Evolutionary conservation across 768 basidiomycete species (phyloP).

Genomic region (Serpula lacrymans): DNA sequence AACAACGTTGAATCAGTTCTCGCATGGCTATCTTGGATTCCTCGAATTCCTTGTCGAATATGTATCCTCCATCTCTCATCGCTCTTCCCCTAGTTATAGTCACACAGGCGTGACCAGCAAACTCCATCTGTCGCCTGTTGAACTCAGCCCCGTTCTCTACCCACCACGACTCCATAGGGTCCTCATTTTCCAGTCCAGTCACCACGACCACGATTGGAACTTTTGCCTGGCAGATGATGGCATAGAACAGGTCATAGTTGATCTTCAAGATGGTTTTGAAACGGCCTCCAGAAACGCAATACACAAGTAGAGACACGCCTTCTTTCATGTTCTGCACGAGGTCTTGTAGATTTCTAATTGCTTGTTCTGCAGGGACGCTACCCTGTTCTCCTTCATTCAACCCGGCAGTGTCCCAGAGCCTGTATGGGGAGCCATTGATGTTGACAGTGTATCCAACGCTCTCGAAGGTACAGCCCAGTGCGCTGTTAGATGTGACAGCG

Average conservation of each 20-base stretch:
- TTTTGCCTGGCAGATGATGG: constrained; percentile 35
- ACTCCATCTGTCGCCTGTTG: constrained; percentile 20
- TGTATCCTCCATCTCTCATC: not conserved
- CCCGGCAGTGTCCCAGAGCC: constrained; percentile 33
- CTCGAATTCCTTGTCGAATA: constrained; percentile 8
- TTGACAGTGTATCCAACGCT: constrained; percentile 18
- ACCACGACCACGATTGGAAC: constrained; percentile 39
- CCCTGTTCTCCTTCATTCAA: constrained; percentile 26
- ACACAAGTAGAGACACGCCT: constrained; percentile 39
- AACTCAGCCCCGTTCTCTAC: constrained; percentile 19
- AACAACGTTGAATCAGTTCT: constrained; percentile 1
- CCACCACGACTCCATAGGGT: constrained; percentile 33
- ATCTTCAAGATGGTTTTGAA: constrained; percentile 29
- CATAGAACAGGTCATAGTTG: constrained; percentile 38
- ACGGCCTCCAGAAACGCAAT: constrained; percentile 37
- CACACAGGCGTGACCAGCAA: constrained; percentile 29
- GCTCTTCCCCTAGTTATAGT: constrained; percentile 16
- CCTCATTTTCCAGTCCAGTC: constrained; percentile 39
- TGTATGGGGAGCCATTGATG: constrained; percentile 15
- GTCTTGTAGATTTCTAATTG: constrained; percentile 27
- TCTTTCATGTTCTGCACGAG: constrained; percentile 31
- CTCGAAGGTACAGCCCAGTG: constrained; percentile 34
- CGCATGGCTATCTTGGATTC: constrained; percentile 11
- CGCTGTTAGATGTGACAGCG: constrained; percentile 28
- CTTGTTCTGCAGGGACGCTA: constrained; percentile 25